Conservation (phyloP, 768 basidiomycete species). For the Candolleomyces eurysporus region DNA sequence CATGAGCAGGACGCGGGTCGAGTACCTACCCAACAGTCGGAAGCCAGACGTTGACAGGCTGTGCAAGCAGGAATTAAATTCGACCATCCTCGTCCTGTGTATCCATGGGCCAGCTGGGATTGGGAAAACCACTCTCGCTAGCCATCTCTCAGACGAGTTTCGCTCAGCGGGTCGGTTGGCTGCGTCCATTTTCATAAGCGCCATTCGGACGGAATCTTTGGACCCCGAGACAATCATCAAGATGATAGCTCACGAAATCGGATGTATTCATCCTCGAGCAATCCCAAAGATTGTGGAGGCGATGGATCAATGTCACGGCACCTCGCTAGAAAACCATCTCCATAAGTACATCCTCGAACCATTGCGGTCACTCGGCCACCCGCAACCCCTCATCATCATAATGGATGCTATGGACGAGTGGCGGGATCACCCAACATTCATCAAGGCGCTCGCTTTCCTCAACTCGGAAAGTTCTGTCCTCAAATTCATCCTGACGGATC, state of each 20-base stretch:
- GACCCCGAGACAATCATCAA: constrained; percentile 3
- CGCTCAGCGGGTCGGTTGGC: constrained; percentile 2
- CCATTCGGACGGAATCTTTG: not conserved
- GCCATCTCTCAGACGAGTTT: not conserved
- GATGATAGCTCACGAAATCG: constrained; percentile 9
- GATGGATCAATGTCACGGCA: not conserved
- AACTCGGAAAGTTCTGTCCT: not conserved
- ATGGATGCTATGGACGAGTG: constrained; percentile 12
- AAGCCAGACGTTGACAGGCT: no score
- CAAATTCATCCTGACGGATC: not conserved
- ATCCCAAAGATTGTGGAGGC: not conserved
- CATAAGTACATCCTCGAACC: not conserved
- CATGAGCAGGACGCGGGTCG: no score
- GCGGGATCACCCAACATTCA: not conserved
- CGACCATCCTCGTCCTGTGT: constrained; percentile 3
- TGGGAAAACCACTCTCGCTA: constrained; percentile 9
- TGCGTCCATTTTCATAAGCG: constrained; percentile 1
- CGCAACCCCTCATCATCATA: constrained; percentile 2
- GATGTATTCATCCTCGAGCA: not conserved
- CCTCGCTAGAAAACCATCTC: not conserved
- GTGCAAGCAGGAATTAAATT: no score
- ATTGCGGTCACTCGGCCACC: not conserved
- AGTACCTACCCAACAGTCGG: no score
- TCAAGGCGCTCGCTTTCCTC: constrained; percentile 2
- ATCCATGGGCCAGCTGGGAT: constrained; percentile 8